phyloP scores from a whole-genome alignment of 805 yeast genomes.

The Schizosaccharomyces octosporus region DNA sequence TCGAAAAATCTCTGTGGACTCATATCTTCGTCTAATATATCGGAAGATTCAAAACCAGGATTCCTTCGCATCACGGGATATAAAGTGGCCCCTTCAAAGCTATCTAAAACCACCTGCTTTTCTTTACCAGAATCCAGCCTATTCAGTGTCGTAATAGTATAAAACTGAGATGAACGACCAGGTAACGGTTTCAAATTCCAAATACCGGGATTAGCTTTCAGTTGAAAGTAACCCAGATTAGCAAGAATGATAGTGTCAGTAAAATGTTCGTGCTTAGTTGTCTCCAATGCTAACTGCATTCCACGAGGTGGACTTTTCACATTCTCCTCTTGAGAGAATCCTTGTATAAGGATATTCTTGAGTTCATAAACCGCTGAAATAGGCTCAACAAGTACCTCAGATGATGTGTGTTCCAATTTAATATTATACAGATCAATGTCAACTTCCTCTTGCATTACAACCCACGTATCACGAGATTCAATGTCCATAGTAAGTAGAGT shows the following conservation, averaged over 20 bases:
- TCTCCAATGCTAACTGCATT: conserved; percentile 21
- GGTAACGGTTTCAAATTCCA: conserved; percentile 30
- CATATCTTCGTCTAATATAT: conserved; percentile 8
- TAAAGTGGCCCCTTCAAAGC: conserved; percentile 23
- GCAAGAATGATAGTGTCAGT: conserved; percentile 51
- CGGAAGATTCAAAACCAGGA: conserved; percentile 16
- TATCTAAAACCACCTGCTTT: conserved; percentile 14
- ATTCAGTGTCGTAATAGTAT: conserved; percentile 12
- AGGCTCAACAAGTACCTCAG: conserved; percentile 10
- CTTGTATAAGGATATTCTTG: conserved; percentile 39
- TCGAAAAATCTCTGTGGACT: conserved; percentile 4
- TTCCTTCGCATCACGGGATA: conserved; percentile 23
- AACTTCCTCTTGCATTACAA: conserved; percentile 27
- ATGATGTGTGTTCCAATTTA: conserved; percentile 17
- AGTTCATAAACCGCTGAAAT: conserved; percentile 27
- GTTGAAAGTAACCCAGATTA: conserved; percentile 62
- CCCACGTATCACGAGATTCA: conserved; percentile 45
- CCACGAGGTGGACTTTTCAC: conserved; percentile 26
- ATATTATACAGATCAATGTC: conserved; percentile 42
- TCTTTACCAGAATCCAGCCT: conserved; percentile 1
- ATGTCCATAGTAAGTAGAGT: conserved; percentile 30
- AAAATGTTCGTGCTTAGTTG: not conserved
- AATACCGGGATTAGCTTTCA: conserved; percentile 46
- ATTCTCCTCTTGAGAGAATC: conserved; percentile 29
- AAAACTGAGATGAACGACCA: conserved; percentile 21